Evolutionary conservation across 495 filamentous ascomycete genomes (phyloP).

Genomic region (Trichoderma orchidacearum): DNA sequence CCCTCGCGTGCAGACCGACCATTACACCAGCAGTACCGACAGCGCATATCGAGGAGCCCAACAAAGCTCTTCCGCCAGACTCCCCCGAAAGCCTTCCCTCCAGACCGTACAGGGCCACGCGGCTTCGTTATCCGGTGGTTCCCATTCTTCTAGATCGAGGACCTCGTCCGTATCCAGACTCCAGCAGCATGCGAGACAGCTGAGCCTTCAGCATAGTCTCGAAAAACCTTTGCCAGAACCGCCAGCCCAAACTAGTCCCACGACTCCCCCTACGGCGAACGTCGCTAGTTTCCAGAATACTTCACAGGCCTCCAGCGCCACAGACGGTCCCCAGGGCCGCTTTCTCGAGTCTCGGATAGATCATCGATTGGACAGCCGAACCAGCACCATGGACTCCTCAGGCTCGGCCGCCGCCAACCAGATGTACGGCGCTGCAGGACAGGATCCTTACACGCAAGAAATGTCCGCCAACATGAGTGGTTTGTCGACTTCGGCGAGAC

Average conservation of each 20-base stretch:
- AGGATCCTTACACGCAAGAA: conserved; percentile 12
- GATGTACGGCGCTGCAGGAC: conserved; percentile 18
- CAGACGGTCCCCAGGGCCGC: background rate
- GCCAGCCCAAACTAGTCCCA: conserved; percentile 23
- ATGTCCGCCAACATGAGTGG: conserved; percentile 20
- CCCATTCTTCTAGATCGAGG: background rate
- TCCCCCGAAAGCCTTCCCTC: background rate
- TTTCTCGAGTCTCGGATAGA: background rate
- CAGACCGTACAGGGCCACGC: background rate
- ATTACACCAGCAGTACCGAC: background rate
- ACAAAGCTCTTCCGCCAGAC: background rate
- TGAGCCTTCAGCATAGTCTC: conserved; percentile 35
- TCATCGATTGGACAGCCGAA: conserved; percentile 28
- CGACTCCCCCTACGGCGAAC: conserved; percentile 12
- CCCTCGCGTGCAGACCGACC: background rate
- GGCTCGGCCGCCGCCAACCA: conserved; percentile 24
- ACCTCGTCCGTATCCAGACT: background rate
- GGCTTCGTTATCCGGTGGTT: background rate
- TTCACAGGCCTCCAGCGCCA: conserved; percentile 6
- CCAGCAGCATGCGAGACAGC: conserved; percentile 29
- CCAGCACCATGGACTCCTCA: conserved; percentile 48
- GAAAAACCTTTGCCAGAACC: conserved; percentile 38
- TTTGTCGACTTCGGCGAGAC: conserved; percentile 15
- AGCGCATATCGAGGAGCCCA: background rate
- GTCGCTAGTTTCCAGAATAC: conserved; percentile 16